Evolutionary conservation across 352 stramenopile genomes (phyloP).

Genomic region (Phytophthora brassicae): DNA sequence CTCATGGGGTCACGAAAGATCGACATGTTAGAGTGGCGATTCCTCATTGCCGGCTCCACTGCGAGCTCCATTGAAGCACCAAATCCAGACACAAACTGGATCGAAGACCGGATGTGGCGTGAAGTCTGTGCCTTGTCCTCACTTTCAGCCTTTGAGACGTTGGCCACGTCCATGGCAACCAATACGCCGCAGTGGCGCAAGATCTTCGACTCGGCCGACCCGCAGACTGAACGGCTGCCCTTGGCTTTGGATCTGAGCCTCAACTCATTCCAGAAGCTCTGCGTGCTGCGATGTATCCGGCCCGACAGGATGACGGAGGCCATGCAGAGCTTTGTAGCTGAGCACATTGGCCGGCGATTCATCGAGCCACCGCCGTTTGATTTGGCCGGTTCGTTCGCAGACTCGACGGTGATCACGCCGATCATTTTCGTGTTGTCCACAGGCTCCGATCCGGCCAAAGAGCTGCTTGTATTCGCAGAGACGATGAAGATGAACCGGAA

Average conservation of each 20-base stretch:
- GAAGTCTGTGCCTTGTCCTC: conserved; percentile 78
- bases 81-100: conserved; percentile 61
- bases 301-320: conserved; percentile 86
- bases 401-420: conserved; percentile 88
- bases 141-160: conserved; percentile 59
- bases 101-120: conserved; percentile 76
- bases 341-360: conserved; percentile 86
- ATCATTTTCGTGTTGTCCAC: conserved; percentile 94
- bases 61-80: conserved; percentile 70
- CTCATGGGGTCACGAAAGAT: conserved; percentile 78
- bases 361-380: conserved; percentile 92
- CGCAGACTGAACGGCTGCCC: conserved; percentile 75
- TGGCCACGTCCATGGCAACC: conserved; percentile 51
- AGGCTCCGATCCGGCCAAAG: conserved; percentile 93
- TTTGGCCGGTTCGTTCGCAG: conserved; percentile 89
- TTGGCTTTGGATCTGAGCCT: conserved; percentile 55
- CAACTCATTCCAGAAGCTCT: conserved; percentile 85
- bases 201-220: conserved; percentile 85
- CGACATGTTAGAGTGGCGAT: conserved; percentile 91
- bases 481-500: conserved; percentile 86
- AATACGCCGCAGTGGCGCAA: conserved; percentile 56
- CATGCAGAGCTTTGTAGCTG: conserved; percentile 89
- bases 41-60: conserved; percentile 90
- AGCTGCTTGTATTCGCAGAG: conserved; percentile 90
- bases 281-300: conserved; percentile 74